phyloP scores from a whole-genome alignment of 2,329 filamentous ascomycete genomes.

The Cryphonectria nitschkei region DNA sequence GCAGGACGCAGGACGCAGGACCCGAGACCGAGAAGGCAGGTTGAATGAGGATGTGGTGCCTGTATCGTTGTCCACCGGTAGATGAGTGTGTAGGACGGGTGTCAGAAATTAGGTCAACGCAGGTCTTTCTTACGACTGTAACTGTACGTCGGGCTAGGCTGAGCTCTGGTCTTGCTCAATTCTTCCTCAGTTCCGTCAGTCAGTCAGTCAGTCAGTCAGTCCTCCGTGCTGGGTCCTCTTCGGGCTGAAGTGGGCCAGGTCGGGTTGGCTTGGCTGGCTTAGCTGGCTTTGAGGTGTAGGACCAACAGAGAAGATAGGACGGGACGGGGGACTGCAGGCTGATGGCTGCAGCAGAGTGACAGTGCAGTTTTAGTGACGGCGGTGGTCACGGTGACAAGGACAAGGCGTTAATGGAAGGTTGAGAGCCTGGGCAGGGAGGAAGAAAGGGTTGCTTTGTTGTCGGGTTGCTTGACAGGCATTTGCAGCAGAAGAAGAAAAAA shows the following conservation, averaged over 20 bases:
- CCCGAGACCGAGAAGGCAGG: conserved; percentile 17
- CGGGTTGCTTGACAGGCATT: not conserved
- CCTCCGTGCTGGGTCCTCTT: not conserved
- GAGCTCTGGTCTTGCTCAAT: conserved; percentile 17
- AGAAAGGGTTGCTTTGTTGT: not conserved
- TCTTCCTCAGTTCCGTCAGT: not conserved
- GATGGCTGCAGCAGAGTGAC: conserved; percentile 14
- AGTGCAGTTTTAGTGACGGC: not conserved
- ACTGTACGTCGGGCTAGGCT: not conserved
- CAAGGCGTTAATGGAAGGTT: not conserved
- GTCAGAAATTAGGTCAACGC: conserved; percentile 29
- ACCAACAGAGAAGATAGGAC: not conserved
- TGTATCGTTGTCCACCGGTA: conserved; percentile 1
- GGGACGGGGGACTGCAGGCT: conserved; percentile 10
- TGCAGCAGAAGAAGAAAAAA: not conserved
- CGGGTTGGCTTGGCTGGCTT: not conserved
- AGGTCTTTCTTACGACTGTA: conserved; percentile 17
- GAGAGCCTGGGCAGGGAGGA: not conserved
- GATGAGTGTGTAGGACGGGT: conserved; percentile 16
- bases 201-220: not conserved
- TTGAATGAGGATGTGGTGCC: conserved; percentile 14
- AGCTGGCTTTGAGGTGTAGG: conserved; percentile 3
- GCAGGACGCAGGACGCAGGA: conserved; percentile 22
- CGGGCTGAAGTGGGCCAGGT: not conserved
- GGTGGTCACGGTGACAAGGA: conserved; percentile 1